Evolutionary conservation across 768 basidiomycete species (phyloP).

Genomic region (Ephemerocybe angulata): DNA sequence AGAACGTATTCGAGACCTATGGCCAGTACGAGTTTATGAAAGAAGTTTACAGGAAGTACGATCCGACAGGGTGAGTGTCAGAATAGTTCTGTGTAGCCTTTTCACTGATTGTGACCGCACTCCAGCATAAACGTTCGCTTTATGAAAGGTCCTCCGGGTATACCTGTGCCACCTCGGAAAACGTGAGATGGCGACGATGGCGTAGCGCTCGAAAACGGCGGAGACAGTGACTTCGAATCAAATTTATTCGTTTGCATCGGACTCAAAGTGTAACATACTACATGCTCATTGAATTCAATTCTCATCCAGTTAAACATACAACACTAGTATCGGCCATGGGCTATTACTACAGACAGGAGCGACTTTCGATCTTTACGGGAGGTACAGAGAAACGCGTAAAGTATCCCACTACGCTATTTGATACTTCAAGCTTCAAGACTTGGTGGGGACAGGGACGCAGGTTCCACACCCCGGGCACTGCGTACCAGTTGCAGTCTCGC

Average conservation of each 20-base stretch:
- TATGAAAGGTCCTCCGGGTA: conserved; percentile 7
- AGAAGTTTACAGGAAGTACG: conserved; percentile 39
- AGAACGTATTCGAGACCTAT: conserved; percentile 39
- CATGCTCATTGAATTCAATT: no score
- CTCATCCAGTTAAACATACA: no score
- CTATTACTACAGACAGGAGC: no score
- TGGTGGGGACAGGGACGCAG: background rate
- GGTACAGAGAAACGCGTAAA: no score
- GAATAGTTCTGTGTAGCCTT: no score
- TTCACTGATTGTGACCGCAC: background rate
- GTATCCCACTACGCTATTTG: background rate
- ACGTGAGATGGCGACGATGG: no score
- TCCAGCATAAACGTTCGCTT: conserved; percentile 7
- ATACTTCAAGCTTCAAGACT: background rate
- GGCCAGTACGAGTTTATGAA: conserved; percentile 34
- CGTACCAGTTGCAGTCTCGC: background rate
- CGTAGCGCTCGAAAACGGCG: background rate
- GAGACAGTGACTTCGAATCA: background rate
- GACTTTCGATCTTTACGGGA: no score
- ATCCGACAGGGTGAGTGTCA: conserved; percentile 34
- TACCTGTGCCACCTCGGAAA: no score
- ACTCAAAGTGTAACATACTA: no score
- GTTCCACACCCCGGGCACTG: background rate
- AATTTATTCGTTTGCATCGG: background rate
- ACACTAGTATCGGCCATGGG: no score